Base-by-base conservation (phyloP, 2,329 filamentous ascomycete species). In the Colletotrichum magnum region DNA sequence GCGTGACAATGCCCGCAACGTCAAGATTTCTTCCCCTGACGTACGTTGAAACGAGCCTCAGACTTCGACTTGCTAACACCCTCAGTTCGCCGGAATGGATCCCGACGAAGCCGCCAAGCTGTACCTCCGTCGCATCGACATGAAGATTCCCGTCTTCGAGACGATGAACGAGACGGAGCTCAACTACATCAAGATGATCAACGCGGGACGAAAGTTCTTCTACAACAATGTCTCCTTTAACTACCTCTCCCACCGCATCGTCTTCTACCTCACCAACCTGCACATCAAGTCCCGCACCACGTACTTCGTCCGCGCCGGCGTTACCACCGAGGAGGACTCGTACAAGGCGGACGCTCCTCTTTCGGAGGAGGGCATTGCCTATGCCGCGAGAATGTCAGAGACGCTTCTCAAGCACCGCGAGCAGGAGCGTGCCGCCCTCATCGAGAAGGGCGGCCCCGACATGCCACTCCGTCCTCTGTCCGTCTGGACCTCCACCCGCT, bases 181-280 rank as follows among this genome's bases (percentile, higher is more conserved):
- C 72, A 97, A 98, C 79, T 99, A 95, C 82, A 95, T 99, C 83
- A 98, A 97, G 84, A 98, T 99, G 95, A 97, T 98, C 79, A 99
- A 99, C 74, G 96, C 96, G 7, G 96, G 96, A 52, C 90, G 95
- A 77, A 91, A 94, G 73, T 92, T 99, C 77, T 92, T 95, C 75
- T 95, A 98, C 81, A 99, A 99, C 83, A 98, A 98, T 74, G 93
- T 96, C 78, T 95, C 92, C 77, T 98, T 99, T 80, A 95, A 95
- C 75, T 99, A 99, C 77, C 88, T 99, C 39, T 97, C 95, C 0
- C 95, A 99, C 79, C 91, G 96, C 70, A 99, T 99, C 73, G 95
- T 99, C 64, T 99, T 99, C 82, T 99, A 98, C 80, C 89, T 99
- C 54, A 93, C 97, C 77, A 99, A 99, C 77, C 86, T 98, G 26